These are phyloP conservation scores for Pseudotulostoma volvatum DNA, from an alignment of 495 filamentous ascomycete species.

Conservation along the genomic window DNA sequence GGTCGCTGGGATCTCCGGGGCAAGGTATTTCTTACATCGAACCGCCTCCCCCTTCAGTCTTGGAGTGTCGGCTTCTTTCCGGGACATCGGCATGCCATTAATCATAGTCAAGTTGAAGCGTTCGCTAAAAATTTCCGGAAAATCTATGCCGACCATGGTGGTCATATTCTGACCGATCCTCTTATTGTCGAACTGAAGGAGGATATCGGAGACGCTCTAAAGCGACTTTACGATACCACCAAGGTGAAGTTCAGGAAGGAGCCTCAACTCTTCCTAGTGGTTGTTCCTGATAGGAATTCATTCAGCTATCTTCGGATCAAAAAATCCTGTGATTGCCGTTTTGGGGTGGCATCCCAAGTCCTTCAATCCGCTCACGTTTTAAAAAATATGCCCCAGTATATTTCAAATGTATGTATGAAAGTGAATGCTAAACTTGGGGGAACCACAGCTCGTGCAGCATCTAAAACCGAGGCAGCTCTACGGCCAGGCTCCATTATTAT, in stretches of 20 bases:
- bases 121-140: constrained; percentile 46
- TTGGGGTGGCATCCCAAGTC: constrained; percentile 57
- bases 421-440: constrained; percentile 94
- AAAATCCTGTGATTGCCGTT: constrained; percentile 66
- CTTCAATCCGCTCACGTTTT: constrained; percentile 45
- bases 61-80: constrained; percentile 55
- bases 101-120: constrained; percentile 26
- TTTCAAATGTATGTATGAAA: constrained; percentile 84
- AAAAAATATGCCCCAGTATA: constrained; percentile 54
- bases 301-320: constrained; percentile 65
- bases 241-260: constrained; percentile 27
- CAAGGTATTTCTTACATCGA: constrained; percentile 51
- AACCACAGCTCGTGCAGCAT: constrained; percentile 36
- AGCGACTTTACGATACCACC: constrained; percentile 32
- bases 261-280: constrained; percentile 53
- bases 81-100: constrained; percentile 23
- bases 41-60: constrained; percentile 38
- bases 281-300: constrained; percentile 49
- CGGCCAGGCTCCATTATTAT: constrained; percentile 50
- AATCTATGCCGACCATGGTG: constrained; percentile 57
- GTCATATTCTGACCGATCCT: constrained; percentile 29
- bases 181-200: constrained; percentile 16
- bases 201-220: constrained; percentile 36
- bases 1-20: constrained; percentile 81
- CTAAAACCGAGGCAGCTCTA: constrained; percentile 20